phyloP scores from a whole-genome alignment of 2,329 filamentous ascomycete species.

The Stylonectria norvegica region DNA sequence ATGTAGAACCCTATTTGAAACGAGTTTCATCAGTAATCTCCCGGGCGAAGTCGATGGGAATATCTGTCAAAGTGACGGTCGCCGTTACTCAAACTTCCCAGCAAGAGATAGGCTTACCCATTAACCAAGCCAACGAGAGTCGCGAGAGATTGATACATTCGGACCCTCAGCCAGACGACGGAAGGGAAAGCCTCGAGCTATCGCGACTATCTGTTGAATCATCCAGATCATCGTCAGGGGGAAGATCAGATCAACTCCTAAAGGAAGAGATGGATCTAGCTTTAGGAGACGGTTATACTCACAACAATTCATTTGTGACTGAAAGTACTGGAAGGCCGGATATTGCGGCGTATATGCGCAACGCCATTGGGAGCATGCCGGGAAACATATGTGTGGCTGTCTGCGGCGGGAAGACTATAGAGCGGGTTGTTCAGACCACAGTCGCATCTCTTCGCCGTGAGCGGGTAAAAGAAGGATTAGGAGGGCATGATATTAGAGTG shows the following conservation, averaged over 20 bases:
- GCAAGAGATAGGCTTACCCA: slow-evolving; percentile 2
- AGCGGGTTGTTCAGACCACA: slow-evolving; percentile 15
- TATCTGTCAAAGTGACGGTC: slow-evolving; percentile 20
- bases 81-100: slow-evolving; percentile 16
- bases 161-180: slow-evolving; percentile 1
- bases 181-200: slow-evolving; percentile 16
- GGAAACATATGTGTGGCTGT: slow-evolving; percentile 22
- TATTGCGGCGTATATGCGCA: slow-evolving; percentile 18
- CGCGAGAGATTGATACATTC: slow-evolving; percentile 20
- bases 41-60: slow-evolving; percentile 22
- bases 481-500: slow-evolving; percentile 15
- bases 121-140: slow-evolving; percentile 15
- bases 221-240: slow-evolving; percentile 11
- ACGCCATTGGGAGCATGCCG: slow-evolving; percentile 12
- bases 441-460: slow-evolving; percentile 14
- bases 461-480: slow-evolving; percentile 9
- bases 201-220: slow-evolving; percentile 25
- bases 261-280: slow-evolving; percentile 25
- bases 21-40: slow-evolving; percentile 11
- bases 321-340: slow-evolving; percentile 24
- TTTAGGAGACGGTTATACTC: slow-evolving; percentile 11
- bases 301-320: slow-evolving; percentile 13
- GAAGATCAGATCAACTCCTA: slow-evolving; percentile 18
- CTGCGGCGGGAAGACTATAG: slow-evolving; percentile 20
- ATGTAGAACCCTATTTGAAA: slow-evolving; percentile 19